Evolutionary conservation across 75 land plant genomes (phyloP).

Genomic region (Pinus tabuliformis): DNA sequence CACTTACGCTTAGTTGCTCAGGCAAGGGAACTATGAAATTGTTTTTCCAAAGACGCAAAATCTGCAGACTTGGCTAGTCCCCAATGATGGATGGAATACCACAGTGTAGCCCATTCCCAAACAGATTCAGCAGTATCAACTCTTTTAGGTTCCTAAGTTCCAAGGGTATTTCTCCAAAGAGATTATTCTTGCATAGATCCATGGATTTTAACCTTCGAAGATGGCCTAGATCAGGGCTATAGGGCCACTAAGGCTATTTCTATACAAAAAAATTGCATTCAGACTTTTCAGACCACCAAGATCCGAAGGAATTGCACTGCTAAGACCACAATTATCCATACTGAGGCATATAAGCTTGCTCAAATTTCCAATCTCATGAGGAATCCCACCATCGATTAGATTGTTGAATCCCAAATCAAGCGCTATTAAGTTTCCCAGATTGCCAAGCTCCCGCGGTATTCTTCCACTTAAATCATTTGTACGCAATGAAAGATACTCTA

Average conservation of each 20-base stretch:
- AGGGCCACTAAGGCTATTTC: slow-evolving; percentile 53
- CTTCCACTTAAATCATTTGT: slow-evolving; percentile 42
- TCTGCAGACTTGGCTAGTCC: slow-evolving; percentile 52
- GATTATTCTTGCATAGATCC: slow-evolving; percentile 62
- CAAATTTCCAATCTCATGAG: too few relatives aligned
- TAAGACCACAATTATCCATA: slow-evolving; percentile 32
- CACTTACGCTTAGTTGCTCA: background rate
- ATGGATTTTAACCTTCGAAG: slow-evolving; percentile 37
- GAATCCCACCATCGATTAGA: slow-evolving; percentile 6
- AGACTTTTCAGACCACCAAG: slow-evolving; percentile 46
- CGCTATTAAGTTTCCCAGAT: slow-evolving; percentile 7
- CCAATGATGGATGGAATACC: slow-evolving; percentile 58
- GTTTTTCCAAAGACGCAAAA: slow-evolving; percentile 68
- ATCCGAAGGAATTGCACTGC: slow-evolving; percentile 51
- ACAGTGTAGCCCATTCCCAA: slow-evolving; percentile 70
- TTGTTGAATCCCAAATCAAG: slow-evolving; percentile 76
- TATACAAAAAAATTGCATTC: slow-evolving; percentile 48
- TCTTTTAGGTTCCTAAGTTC: slow-evolving; percentile 34
- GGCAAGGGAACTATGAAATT: slow-evolving; percentile 52
- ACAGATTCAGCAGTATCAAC: slow-evolving; percentile 62
- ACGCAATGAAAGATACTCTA: slow-evolving; percentile 35
- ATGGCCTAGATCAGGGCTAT: slow-evolving; percentile 68
- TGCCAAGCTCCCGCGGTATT: slow-evolving; percentile 63
- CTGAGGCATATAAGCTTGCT: slow-evolving; percentile 14
- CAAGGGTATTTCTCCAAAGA: slow-evolving; percentile 63